Evolutionary conservation across 2,329 filamentous ascomycete species (phyloP), one percentile per base, ranked within the genome.

Genomic region (Triangularia setosa): DNA sequence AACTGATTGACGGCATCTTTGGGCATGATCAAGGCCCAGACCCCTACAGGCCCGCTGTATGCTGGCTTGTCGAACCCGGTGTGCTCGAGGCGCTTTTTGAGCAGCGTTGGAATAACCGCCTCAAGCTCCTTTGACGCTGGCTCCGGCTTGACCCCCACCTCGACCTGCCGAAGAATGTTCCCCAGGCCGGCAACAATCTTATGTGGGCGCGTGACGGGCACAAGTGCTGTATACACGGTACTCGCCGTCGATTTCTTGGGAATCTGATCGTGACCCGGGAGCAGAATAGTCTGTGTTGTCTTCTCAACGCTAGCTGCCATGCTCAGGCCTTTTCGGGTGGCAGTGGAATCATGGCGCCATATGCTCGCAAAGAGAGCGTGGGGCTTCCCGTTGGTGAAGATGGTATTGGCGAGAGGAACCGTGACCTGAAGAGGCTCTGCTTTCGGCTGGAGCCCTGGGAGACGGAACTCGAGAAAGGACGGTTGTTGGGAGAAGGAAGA

Each of bases 111-210:
- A 2, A 94, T 87, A 4, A 84, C 80, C 18, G 73, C 74, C 73
- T 95, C 91, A 1, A 94, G 79, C 73, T 94, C 91, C 27, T 83
- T 81, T 0, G 90, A 93, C 2, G 91, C 90, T 12, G 89, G 87
- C 0, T 82, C 77, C 1, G 76, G 71, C 30, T 77, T 73, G 4
- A 79, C 80, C 23, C 80, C 72, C 18, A 83, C 77, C 16, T 84
- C 79, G 9, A 93, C 73, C 52, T 85, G 83, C 30, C 89, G 85
- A 23, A 95, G 80, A 62, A 96, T 94, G 75, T 96, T 96, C 3
- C 92, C 92, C 71, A 93, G 86, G 35, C 87, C 87, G 40, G 85
- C 83, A 1, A 82, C 77, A 35, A 95, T 87, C 56, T 77, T 79
- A 18, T 90, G 84, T 16, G 88, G 82, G 5, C 77, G 74, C 0